Base-by-base conservation (phyloP, 1,284 basidiomycete genomes). In the Hemileia vastatrix region DNA sequence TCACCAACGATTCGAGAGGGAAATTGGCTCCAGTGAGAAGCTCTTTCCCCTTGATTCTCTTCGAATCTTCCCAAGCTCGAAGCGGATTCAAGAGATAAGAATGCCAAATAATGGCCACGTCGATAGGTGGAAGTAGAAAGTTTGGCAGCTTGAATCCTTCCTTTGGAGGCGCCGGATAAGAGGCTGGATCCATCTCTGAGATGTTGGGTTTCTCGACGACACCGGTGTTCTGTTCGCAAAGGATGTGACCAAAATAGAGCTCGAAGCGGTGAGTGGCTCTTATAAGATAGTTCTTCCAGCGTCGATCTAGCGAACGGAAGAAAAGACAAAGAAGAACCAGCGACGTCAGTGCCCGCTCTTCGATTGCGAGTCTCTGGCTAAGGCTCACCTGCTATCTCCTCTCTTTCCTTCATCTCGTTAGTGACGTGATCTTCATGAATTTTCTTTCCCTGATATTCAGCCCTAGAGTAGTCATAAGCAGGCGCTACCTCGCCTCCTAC, bases 41-140 rank as follows among this genome's bases (percentile, higher is more conserved):
- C n/a, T n/a, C n/a, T n/a, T n/a, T n/a, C n/a, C n/a, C n/a, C n/a
- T n/a, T n/a, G n/a, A n/a, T n/a, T n/a, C n/a, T n/a, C n/a, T n/a
- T n/a, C n/a, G n/a, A n/a, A n/a, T n/a, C n/a, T n/a, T n/a, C n/a
- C n/a, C n/a, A n/a, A n/a, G n/a, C n/a, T n/a, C n/a, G 27, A 15
- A 65, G 54, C 4, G 67, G 68, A n/a, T 67, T 68, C 33, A 19
- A 44, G 48, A 70, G 65, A 23, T 68, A 71, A 6, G 65, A 48
- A 32, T 70, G 70, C 21, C 69, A 70, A 56, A 72, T 57, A 43
- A 72, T 64, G 3, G 64, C 63, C 4, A 72, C 69, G 36, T 72
- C 69, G 55, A 72, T 32, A 9, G 68, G 70, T 2, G 70, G 70
- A 6, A 72, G 60, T 1, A 64, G 56, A 32, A 63, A 56, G 24